Base-by-base conservation (phyloP, 2,329 filamentous ascomycete genomes). In the Graphilbum fragrans region DNA sequence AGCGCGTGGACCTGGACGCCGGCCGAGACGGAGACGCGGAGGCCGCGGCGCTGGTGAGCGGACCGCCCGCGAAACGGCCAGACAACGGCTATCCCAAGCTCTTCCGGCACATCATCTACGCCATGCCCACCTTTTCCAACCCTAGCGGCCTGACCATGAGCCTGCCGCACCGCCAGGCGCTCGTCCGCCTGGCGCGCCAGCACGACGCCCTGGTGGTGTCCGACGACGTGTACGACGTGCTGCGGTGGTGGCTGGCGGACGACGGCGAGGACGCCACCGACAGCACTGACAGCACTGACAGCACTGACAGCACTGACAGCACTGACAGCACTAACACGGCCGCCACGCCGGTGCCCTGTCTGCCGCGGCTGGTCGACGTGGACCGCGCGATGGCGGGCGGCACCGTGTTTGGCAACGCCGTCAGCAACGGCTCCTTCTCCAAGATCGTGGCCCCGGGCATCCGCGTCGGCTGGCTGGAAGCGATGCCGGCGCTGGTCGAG, bases 161-260 rank as follows among this genome's bases (percentile, higher is more conserved):
- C 8, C 53, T 78, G 19, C 53, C 53, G 19, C 65, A 71, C 33
- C 65, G 81, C 17, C 58, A 70, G 42, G 59, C 67, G 22, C 60
- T 85, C 2, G 68, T 85, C 11, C 59, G 61, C 12, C 52, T 84
- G 10, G 81, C 80, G 1, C 62, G 78, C 35, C 64, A 76, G 37
- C 77, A 69, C 49, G 78, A 85, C 53, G 77, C 76, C 2, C 60
- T 85, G 18, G 56, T 85, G 34, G 64, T 83, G 9, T 69, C 72
- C 3, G 81, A 86, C 54, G 81, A 86, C 57, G 80, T 85, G 0
- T 86, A 86, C 51, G 80, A 86, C 54, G 72, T 79, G 47, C 61
- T 86, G 11, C n/a, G n/a, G n/a, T 67, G 74, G 50, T 84, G 53
- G 11, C 47, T 48, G 2, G 47, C 45, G 11, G 35, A 32, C 5